Evolutionary conservation across 495 filamentous ascomycete genomes (phyloP), one percentile per base, ranked within the genome.

Genomic region (Lichenothelia convexa): DNA sequence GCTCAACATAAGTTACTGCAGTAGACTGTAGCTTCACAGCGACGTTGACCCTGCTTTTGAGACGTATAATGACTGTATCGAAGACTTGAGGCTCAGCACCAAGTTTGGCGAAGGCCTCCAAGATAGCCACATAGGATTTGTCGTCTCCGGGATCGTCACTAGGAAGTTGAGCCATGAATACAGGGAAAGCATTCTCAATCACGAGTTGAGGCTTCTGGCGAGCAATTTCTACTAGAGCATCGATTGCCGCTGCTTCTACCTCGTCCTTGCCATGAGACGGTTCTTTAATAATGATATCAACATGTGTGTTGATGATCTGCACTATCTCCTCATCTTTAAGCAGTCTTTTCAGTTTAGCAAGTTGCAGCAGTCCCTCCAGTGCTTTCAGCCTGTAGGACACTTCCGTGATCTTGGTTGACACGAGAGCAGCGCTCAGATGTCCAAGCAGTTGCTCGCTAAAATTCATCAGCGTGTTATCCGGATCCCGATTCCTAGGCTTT

Each of bases 101-200:
- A 5, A 83, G 67, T 40, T 79, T 69, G 3, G 78, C 78, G 32
- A 83, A 61, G 1, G 59, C 71, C 46, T 80, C 78, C 12, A 83
- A 54, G 0, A 71, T 73, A 3, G 65, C 49, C n/a, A 68, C 33
- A 45, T 78, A 79, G 3, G 47, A 42, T 18, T 34, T 52, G 13
- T 43, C 39, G 15, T 47, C 44, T 20, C 55, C 57, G 0, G 48
- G 54, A 34, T 67, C 67, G 17, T 56, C 54, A 32, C 80, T 75
- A 3, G 78, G 78, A 1, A 83, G 57, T 19, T 68, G 66, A 1
- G 76, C 76, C 58, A 81, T 70, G 46, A 83, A 80, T 7, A 71
- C 70, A 11, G 78, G 78, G 53, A 83, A 74, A 0, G 76, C 78
- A 21, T 74, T 73, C 34, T 80, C 66, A 53, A 78, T 68, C 15